Percentiles rank a stretch among this genome's conserved stretches.
Conservation (phyloP, 176 grass and related monocot genomes). For the Carex scoparia region DNA sequence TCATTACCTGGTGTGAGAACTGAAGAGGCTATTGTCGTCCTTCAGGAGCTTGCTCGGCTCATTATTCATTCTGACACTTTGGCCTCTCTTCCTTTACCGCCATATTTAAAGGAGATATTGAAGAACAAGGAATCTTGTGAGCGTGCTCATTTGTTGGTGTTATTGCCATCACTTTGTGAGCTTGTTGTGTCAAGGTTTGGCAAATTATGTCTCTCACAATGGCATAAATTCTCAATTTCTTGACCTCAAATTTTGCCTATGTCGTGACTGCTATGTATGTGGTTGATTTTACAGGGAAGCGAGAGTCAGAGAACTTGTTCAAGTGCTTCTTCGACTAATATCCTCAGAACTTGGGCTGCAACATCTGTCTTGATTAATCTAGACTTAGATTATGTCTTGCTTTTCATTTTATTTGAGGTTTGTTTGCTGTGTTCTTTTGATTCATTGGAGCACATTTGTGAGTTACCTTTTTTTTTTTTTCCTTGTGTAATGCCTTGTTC, state of each 20-base stretch:
- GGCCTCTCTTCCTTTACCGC: slow-evolving; percentile 53
- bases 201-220: neutral
- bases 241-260: neutral
- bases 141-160: slow-evolving; percentile 68
- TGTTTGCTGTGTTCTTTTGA: neutral
- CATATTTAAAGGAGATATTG: slow-evolving; percentile 56
- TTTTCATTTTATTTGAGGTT: slow-evolving; percentile 12
- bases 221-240: neutral
- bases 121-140: slow-evolving; percentile 39
- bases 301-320: slow-evolving; percentile 86
- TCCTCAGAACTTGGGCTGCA: slow-evolving; percentile 63
- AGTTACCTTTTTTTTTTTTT: neutral
- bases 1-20: slow-evolving; percentile 69
- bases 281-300: slow-evolving; percentile 53
- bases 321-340: slow-evolving; percentile 71
- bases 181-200: slow-evolving; percentile 95
- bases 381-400: neutral
- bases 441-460: neutral
- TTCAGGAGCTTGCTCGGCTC: slow-evolving; percentile 90
- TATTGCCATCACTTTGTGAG: slow-evolving; percentile 84
- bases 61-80: slow-evolving; percentile 58
- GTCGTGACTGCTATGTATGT: neutral
- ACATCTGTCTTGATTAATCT: slow-evolving; percentile 46
- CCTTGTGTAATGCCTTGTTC: neutral
- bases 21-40: slow-evolving; percentile 76